phyloP scores from a whole-genome alignment of 2,329 filamentous ascomycete species.

The Ophiostoma novo-ulmi region DNA sequence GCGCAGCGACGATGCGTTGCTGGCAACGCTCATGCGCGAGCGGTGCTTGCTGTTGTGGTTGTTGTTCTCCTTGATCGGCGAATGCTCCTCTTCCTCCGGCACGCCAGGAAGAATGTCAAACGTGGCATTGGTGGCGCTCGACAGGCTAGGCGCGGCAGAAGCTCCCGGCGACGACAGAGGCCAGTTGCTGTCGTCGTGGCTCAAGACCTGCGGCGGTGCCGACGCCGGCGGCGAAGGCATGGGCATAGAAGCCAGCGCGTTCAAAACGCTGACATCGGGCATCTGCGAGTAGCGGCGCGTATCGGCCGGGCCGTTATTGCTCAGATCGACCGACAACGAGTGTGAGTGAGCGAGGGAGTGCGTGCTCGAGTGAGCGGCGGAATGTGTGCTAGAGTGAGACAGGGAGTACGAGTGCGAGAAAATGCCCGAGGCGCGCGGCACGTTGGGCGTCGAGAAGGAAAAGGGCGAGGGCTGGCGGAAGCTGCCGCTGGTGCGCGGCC shows the following conservation, averaged over 20 bases:
- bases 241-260: not conserved
- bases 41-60: conserved; percentile 31
- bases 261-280: conserved; percentile 29
- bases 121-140: conserved; percentile 23
- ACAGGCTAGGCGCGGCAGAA: conserved; percentile 13
- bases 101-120: conserved; percentile 53
- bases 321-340: conserved; percentile 30
- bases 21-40: conserved; percentile 43
- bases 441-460: conserved; percentile 1
- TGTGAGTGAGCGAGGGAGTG: conserved; percentile 28
- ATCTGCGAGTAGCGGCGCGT: conserved; percentile 37
- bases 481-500: conserved; percentile 43
- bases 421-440: not conserved
- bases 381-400: conserved; percentile 28
- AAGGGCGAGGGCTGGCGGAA: conserved; percentile 36
- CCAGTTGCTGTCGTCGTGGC: conserved; percentile 41
- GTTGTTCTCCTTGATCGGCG: conserved; percentile 31
- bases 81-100: conserved; percentile 56
- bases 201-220: conserved; percentile 27
- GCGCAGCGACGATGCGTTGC: conserved; percentile 48
- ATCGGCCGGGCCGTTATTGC: conserved; percentile 23
- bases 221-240: not conserved
- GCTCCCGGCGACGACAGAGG: conserved; percentile 34
- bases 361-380: not conserved
- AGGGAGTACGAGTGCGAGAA: not conserved